Base-by-base conservation (phyloP, 73 alveolate genomes). In the Paramecium caudatum region DNA sequence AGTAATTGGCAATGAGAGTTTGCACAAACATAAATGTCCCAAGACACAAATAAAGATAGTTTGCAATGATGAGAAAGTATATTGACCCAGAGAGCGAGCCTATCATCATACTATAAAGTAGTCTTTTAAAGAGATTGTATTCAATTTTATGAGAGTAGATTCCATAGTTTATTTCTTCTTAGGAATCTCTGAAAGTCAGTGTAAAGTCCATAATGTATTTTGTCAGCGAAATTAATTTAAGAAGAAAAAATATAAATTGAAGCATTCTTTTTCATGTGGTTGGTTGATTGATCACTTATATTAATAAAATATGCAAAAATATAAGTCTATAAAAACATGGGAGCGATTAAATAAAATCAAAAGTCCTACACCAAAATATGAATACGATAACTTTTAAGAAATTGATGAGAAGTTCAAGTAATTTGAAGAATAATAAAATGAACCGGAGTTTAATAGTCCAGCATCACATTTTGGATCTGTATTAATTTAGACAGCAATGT, bases 291-390 rank as follows among this genome's bases (percentile, higher is more conserved):
- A n/a, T n/a, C n/a, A n/a, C n/a, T n/a, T n/a, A n/a, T n/a, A n/a
- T n/a, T n/a, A n/a, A n/a, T n/a, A n/a, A n/a, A n/a, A n/a, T 74
- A 74, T 74, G 48, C 5, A 43, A 37, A 74, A 74, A 74, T 74
- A 41, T 74, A 39, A 74, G 19, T 41, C 88, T 34, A 37, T 74
- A 45, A 74, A 74, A 74, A 1, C 70, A 21, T 74, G 69, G 69
- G 65, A 74, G 65, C 36, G 88, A 41, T 74, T 74, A 74, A 36
- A 21, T 13, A 74, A 74, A 74, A 74, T 74, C 9, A 74, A 36
- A 41, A 12, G 47, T 19, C 46, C 62, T 19, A 27, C 16, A 6
- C 46, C 47, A 5, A 23, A 39, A 37, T 74, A 37, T 23, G 88
- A 74, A 41, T 74, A 27, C 15, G 43, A 30, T 19, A 43, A 74